phyloP scores from a whole-genome alignment of 331 rosid species.

The Telfairia occidentalis region DNA sequence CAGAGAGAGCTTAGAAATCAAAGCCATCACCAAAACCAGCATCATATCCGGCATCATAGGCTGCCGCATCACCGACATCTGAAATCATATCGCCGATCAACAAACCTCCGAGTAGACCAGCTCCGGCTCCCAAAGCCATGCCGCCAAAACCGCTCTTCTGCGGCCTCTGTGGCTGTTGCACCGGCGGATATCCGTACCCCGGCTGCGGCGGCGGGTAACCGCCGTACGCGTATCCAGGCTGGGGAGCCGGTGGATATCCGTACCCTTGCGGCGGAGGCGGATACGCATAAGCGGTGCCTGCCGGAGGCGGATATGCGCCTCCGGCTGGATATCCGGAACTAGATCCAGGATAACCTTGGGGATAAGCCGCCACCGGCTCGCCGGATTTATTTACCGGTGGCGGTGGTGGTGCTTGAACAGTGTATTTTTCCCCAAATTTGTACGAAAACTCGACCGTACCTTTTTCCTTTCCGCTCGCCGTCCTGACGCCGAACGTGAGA shows the following conservation, averaged over 20 bases:
- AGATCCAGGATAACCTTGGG: constrained; percentile 24
- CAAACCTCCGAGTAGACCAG: constrained; percentile 49
- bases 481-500: constrained; percentile 20
- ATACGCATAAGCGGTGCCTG: background rate
- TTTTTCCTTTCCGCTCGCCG: constrained; percentile 16
- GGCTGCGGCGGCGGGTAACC: constrained; percentile 19
- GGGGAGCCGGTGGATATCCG: constrained; percentile 25
- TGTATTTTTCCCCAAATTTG: constrained; percentile 38
- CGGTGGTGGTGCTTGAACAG: constrained; percentile 15
- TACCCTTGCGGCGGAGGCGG: constrained; percentile 15
- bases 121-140: constrained; percentile 39
- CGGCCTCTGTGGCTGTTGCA: constrained; percentile 27
- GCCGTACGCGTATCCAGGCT: constrained; percentile 18
- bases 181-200: constrained; percentile 30
- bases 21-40: constrained; percentile 29
- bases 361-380: constrained; percentile 29
- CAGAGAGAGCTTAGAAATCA: constrained; percentile 19
- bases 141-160: constrained; percentile 15
- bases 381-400: background rate
- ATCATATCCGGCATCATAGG: constrained; percentile 18
- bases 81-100: constrained; percentile 41
- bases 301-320: constrained; percentile 11
- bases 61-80: constrained; percentile 16
- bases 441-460: constrained; percentile 30
- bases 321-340: constrained; percentile 17